Evolutionary conservation across 345 rosid species (phyloP).

Genomic region (Cardiospermum halicacabum): DNA sequence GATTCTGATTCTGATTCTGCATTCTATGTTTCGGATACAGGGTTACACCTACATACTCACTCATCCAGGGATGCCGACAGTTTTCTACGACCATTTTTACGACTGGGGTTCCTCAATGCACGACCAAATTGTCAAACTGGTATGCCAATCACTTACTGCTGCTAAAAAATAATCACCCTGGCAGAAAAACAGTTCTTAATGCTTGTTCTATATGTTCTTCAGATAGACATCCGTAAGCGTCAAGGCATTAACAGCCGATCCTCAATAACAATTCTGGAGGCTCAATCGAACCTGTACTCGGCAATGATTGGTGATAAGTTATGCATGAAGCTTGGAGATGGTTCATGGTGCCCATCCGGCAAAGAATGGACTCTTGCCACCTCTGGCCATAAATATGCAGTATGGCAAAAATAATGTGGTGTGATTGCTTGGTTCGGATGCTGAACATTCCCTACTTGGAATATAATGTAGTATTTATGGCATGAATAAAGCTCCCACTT

Average conservation of each 20-base stretch:
- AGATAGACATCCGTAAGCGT: conserved; percentile 62
- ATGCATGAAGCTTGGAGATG: conserved; percentile 84
- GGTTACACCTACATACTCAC: conserved; percentile 89
- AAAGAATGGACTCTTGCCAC: conserved; percentile 75
- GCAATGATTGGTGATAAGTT: conserved; percentile 74
- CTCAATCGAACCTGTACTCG: conserved; percentile 63
- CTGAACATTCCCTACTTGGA: not conserved
- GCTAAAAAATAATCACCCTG: not conserved
- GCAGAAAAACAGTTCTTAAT: not conserved
- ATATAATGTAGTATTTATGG: not conserved
- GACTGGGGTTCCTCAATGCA: conserved; percentile 69
- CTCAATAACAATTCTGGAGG: conserved; percentile 50
- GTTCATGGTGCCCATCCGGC: conserved; percentile 86
- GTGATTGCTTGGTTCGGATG: not conserved
- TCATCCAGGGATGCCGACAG: conserved; percentile 87
- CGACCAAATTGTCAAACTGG: conserved; percentile 77
- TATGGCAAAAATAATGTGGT: conserved; percentile 59
- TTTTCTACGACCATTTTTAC: conserved; percentile 80
- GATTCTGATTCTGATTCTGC: not conserved
- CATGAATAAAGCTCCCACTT: conserved; percentile 17
- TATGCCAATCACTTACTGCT: conserved; percentile 13
- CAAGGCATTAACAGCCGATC: conserved; percentile 70
- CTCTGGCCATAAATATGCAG: conserved; percentile 68
- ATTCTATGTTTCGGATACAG: conserved; percentile 30
- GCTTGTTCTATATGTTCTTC: conserved; percentile 4